phyloP scores from a whole-genome alignment of 805 yeast species.

The Candida nanaspora region DNA sequence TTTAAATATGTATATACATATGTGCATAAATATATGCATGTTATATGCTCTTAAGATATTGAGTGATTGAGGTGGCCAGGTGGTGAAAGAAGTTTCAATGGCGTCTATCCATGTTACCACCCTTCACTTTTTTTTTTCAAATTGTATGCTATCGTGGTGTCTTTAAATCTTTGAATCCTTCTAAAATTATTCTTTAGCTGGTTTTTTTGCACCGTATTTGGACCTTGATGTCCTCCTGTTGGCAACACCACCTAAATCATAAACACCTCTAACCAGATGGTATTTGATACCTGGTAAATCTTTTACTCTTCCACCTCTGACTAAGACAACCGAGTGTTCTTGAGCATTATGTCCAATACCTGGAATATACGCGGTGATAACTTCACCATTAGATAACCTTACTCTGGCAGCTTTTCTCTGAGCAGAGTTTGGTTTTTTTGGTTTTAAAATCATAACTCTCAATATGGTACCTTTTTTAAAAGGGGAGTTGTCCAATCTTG shows the following conservation, averaged over 20 bases:
- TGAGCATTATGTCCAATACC: slow-evolving; percentile 99
- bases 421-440: slow-evolving; percentile 98
- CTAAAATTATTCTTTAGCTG: slow-evolving; percentile 41
- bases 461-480: slow-evolving; percentile 89
- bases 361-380: slow-evolving; percentile 88
- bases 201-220: slow-evolving; percentile 89
- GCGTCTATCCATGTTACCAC: too few species aligned
- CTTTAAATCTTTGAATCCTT: too few species aligned
- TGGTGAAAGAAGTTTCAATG: too few species aligned
- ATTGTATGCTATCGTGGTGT: too few species aligned
- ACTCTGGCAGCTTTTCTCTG: slow-evolving; percentile 96
- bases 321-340: slow-evolving; percentile 93
- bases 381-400: slow-evolving; percentile 81
- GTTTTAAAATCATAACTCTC: slow-evolving; percentile 90
- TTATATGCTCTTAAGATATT: too few species aligned
- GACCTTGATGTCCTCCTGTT: slow-evolving; percentile 86
- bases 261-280: slow-evolving; percentile 86
- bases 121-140: too few species aligned
- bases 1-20: too few species aligned
- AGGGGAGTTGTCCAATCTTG: slow-evolving; percentile 79
- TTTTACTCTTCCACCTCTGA: slow-evolving; percentile 97
- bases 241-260: slow-evolving; percentile 92
- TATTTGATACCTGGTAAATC: slow-evolving; percentile 98
- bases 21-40: too few species aligned
- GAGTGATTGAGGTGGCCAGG: too few species aligned